A percentile compares a stretch with the other conserved stretches of the same genome.
Evolutionary conservation across 2,329 filamentous ascomycete genomes (phyloP).

Genomic region (Clonostachys sp.): DNA sequence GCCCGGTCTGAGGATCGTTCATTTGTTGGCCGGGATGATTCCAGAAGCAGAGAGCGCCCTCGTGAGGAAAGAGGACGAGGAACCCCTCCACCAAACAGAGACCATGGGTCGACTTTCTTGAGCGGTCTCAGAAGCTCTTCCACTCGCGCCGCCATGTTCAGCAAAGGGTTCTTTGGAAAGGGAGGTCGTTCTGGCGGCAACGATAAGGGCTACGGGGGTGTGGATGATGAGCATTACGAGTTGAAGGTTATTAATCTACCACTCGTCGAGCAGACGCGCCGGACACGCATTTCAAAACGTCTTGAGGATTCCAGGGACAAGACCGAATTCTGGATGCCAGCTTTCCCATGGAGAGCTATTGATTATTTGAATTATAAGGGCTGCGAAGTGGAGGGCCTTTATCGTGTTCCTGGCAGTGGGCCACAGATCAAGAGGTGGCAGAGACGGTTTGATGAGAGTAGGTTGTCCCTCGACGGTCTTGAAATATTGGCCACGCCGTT

Average conservation of each 20-base stretch:
- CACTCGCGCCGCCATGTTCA: slow-evolving; percentile 72
- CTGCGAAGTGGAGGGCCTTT: slow-evolving; percentile 88
- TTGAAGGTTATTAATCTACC: slow-evolving; percentile 83
- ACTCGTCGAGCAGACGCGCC: slow-evolving; percentile 82
- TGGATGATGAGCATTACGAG: slow-evolving; percentile 80
- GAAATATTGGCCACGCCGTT: too few relatives aligned
- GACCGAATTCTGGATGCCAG: slow-evolving; percentile 98
- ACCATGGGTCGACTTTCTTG: slow-evolving; percentile 62
- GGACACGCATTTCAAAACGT: slow-evolving; percentile 85
- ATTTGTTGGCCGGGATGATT: slow-evolving; percentile 33
- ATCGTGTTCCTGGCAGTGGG: slow-evolving; percentile 86
- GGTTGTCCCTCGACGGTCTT: slow-evolving; percentile 9
- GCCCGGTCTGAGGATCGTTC: slow-evolving; percentile 72
- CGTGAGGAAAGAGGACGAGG: not conserved
- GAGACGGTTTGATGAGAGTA: slow-evolving; percentile 81
- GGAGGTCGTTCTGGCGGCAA: slow-evolving; percentile 53
- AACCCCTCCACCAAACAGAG: slow-evolving; percentile 47
- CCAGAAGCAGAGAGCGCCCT: slow-evolving; percentile 29
- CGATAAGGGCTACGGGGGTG: slow-evolving; percentile 16
- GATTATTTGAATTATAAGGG: slow-evolving; percentile 95
- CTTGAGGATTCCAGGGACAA: slow-evolving; percentile 87
- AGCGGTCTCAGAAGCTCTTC: slow-evolving; percentile 70
- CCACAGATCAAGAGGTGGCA: slow-evolving; percentile 93
- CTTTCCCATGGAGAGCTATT: slow-evolving; percentile 90
- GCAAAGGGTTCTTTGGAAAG: slow-evolving; percentile 81